phyloP scores from a whole-genome alignment of 2,329 filamentous ascomycete genomes.

The Chrysoporthe puriensis region DNA sequence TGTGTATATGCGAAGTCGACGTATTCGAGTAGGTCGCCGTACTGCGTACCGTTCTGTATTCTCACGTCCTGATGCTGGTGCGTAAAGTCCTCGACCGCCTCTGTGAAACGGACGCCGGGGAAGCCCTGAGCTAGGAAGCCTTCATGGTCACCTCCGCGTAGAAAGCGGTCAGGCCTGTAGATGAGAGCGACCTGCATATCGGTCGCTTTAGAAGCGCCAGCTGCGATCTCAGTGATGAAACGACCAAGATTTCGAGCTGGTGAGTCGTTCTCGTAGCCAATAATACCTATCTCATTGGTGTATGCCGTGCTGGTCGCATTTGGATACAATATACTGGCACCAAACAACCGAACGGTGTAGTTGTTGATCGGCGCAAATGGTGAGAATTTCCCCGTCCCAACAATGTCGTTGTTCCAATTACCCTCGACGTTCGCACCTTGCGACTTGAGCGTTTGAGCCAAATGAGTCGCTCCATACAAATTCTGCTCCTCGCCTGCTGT shows the following conservation, averaged over 20 bases:
- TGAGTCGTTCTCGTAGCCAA: constrained; percentile 50
- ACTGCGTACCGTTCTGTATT: constrained; percentile 53
- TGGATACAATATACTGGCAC: constrained; percentile 27
- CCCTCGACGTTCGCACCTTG: constrained; percentile 57
- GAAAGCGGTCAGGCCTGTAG: constrained; percentile 59
- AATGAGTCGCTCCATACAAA: constrained; percentile 54
- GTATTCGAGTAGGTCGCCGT: constrained; percentile 59
- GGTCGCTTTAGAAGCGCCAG: constrained; percentile 47
- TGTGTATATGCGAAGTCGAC: constrained; percentile 60
- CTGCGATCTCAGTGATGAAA: constrained; percentile 58
- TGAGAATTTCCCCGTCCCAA: constrained; percentile 53
- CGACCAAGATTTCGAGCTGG: constrained; percentile 55
- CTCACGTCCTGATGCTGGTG: constrained; percentile 62
- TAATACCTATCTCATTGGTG: constrained; percentile 37
- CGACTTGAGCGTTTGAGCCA: constrained; percentile 57
- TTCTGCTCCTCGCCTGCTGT: constrained; percentile 62
- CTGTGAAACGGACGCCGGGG: constrained; percentile 58
- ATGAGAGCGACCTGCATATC: constrained; percentile 60
- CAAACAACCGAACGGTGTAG: constrained; percentile 58
- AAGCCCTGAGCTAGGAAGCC: constrained; percentile 60
- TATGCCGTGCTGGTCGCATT: constrained; percentile 20
- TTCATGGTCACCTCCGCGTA: constrained; percentile 60
- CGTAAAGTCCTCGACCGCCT: constrained; percentile 59
- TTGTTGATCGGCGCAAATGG: constrained; percentile 35
- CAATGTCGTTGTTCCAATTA: constrained; percentile 62